Evolutionary conservation across 352 stramenopile species (phyloP), one percentile per base, ranked within the genome.

Genomic region (Globisporangium echinulatum): DNA sequence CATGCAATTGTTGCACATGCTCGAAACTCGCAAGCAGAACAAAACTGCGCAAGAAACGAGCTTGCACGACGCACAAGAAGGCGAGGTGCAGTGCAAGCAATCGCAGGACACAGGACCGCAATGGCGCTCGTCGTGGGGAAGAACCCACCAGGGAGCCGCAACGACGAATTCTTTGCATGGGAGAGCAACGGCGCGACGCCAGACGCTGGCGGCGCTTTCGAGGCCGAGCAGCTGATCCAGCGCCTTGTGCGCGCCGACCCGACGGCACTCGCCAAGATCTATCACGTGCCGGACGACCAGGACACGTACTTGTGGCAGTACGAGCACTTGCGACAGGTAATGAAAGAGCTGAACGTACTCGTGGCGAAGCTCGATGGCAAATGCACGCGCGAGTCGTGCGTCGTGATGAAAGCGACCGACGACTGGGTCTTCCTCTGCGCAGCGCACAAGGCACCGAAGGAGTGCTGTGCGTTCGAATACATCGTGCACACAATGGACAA

Each of bases 401-500:
- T 71, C 14, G 77, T 90, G 36, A 92, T 92, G 83, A 92, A 92
- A 58, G 83, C 83, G 49, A 92, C 83, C 49, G 83, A 92, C 70
- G 83, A 92, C 64, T 92, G 83, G 83, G 83, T 92, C 25, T 92
- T 92, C 58, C 66, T 92, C 8, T 92, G 83, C 57, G 83, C 83
- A n/a, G 83, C 83, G 19, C 83, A 92, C 64, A 92, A 92, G 63
- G 66, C 77, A 37, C 83, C 83, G 7, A 85, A 85, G 50, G 83
- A 92, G 62, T 92, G 83, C 66, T 92, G 83, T 56, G 83, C 83
- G 48, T 92, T 92, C 64, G 83, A 92, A 67, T 92, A 92, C 72
- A 90, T 90, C 38, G 61, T 90, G 33, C 83, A 92, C 74, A 92
- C 83, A 10, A 87, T 92, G 75, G 83, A 92, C 79, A 92, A 90